Evolutionary conservation across 257 asterid species (phyloP).

Genomic region (Paraleonurus japonicus): DNA sequence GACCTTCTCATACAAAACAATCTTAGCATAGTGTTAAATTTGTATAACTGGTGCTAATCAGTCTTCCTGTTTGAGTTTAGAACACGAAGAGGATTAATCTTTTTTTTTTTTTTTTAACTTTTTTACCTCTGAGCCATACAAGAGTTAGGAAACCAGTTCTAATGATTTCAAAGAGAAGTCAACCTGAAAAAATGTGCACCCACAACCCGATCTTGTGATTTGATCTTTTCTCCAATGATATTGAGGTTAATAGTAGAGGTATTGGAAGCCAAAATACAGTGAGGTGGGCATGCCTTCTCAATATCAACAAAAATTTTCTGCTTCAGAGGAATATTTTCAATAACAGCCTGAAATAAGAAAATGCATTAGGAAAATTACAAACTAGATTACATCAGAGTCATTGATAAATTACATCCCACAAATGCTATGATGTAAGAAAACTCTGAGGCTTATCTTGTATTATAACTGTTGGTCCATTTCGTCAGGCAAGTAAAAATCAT

Average conservation of each 20-base stretch:
- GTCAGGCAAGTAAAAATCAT: background rate
- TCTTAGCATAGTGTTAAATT: slow-evolving; percentile 12
- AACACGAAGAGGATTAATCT: background rate
- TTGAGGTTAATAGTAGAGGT: slow-evolving; percentile 95
- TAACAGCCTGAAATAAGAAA: slow-evolving; percentile 76
- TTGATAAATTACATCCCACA: background rate
- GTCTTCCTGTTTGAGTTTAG: background rate
- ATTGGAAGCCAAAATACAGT: slow-evolving; percentile 92
- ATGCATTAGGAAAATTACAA: slow-evolving; percentile 23
- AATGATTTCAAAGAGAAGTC: slow-evolving; percentile 11
- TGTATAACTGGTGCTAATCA: background rate
- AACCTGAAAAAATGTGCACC: slow-evolving; percentile 99
- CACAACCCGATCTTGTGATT: slow-evolving; percentile 79
- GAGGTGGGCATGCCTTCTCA: slow-evolving; percentile 90
- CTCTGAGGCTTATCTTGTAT: slow-evolving; percentile 10
- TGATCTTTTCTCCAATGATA: slow-evolving; percentile 67
- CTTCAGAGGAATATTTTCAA: slow-evolving; percentile 75
- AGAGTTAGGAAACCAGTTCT: background rate
- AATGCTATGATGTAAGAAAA: slow-evolving; percentile 7
- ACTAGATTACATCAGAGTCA: slow-evolving; percentile 7
- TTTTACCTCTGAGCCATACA: background rate
- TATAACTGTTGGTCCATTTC: background rate
- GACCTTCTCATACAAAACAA: background rate
- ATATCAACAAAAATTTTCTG: slow-evolving; percentile 78
- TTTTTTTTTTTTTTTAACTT: background rate